phyloP scores from a whole-genome alignment of 768 basidiomycete genomes.

The Russula virescens region DNA sequence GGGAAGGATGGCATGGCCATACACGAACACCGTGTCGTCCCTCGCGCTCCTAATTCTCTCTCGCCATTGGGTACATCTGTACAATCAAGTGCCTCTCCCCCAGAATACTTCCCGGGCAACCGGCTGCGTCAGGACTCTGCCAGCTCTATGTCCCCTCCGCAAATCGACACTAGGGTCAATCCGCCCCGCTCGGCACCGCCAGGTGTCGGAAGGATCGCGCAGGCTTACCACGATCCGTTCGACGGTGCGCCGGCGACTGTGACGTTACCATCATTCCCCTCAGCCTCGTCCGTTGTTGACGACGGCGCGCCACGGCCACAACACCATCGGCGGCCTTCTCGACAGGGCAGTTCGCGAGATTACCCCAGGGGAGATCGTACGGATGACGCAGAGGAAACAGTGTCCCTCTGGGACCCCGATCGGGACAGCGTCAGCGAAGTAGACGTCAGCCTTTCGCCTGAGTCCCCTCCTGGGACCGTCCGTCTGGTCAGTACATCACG shows the following conservation, averaged over 20 bases:
- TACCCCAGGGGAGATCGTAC: conserved; percentile 35
- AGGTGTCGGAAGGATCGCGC: background rate
- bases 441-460: background rate
- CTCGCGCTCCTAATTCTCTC: conserved; percentile 6
- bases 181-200: conserved; percentile 21
- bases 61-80: background rate
- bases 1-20: conserved; percentile 33
- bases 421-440: background rate
- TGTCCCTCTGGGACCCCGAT: conserved; percentile 40
- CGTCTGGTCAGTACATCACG: conserved; percentile 18
- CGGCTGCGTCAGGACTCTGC: background rate
- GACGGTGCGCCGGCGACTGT: conserved; percentile 3
- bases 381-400: conserved; percentile 58
- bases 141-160: background rate
- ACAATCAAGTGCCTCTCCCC: background rate
- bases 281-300: background rate
- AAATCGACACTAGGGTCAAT: background rate
- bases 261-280: conserved; percentile 10
- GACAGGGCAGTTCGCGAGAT: conserved; percentile 35
- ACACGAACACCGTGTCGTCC: conserved; percentile 41
- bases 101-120: background rate
- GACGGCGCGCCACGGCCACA: background rate
- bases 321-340: conserved; percentile 32
- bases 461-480: conserved; percentile 19
- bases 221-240: conserved; percentile 14